These are phyloP conservation scores for Boletus vermiculosoides DNA, from an alignment of 768 basidiomycete species.

Conservation along the genomic window DNA sequence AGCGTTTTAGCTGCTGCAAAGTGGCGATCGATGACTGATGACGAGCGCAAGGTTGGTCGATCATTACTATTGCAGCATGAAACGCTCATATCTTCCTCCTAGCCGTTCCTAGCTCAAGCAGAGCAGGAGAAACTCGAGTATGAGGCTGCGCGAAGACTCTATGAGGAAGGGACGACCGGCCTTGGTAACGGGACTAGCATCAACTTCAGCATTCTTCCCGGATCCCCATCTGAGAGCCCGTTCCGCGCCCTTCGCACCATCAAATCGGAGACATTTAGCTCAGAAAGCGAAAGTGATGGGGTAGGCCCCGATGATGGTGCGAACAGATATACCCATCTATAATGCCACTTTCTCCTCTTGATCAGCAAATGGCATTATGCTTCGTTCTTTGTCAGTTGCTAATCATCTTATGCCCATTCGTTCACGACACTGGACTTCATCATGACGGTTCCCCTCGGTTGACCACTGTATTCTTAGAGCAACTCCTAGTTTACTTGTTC, in stretches of 20 bases:
- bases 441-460: constrained; percentile 34
- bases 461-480: constrained; percentile 43
- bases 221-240: constrained; percentile 52
- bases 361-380: constrained; percentile 12
- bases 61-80: not conserved
- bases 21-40: constrained; percentile 92
- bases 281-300: constrained; percentile 71
- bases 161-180: constrained; percentile 77
- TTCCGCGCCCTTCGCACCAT: constrained; percentile 45
- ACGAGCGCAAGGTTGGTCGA: constrained; percentile 78
- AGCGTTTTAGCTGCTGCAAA: constrained; percentile 89
- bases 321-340: constrained; percentile 38
- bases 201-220: constrained; percentile 79
- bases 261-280: constrained; percentile 60
- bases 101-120: constrained; percentile 93
- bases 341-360: constrained; percentile 25
- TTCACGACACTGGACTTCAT: constrained; percentile 33
- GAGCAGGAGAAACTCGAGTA: constrained; percentile 96
- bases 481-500: constrained; percentile 34
- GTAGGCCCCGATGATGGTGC: constrained; percentile 49
- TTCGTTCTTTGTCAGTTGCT: constrained; percentile 34
- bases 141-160: constrained; percentile 78
- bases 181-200: constrained; percentile 67
- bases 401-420: constrained; percentile 22
- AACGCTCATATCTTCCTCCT: constrained; percentile 16